Base-by-base conservation (phyloP, 441 rosid species). In the Adansonia rubrostipa region DNA sequence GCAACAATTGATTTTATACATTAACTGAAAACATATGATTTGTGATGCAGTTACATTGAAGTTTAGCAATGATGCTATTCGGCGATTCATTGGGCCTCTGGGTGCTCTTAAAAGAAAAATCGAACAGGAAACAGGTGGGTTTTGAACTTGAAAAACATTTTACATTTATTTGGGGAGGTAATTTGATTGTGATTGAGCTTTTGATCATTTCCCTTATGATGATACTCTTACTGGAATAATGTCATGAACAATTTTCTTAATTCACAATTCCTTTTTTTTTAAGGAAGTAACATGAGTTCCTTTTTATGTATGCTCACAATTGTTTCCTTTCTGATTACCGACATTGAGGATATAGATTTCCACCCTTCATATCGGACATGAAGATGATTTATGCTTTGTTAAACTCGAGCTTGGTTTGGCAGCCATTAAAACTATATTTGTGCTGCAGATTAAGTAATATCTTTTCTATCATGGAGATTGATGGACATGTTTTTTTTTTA, bases 111-210 rank as follows among this genome's bases (percentile, higher is more conserved):
- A 91, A 88, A 89, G 91, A 89, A 89, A 93, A 81, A 85, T 94
- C 83, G 99, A 96, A 87, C 93, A 91, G 84, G 97, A 96, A 88
- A 96, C 98, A 89, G 98, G 98, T 93, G 20, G 53, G 72, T 24
- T 53, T 64, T 65, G 80, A 72, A 75, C 77, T 53, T 83, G 54
- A 63, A 54, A 71, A 78, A 13, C 60, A 69, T 48, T 77, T 68
- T 68, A 22, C 64, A 60, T 66, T 63, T 64, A 62, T 6, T 45
- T 64, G 72, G 77, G 17, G 47, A 15, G 51, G 33, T 64, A 13
- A 40, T 62, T 72, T 51, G 70, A n/a, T 58, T 77, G 20, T 33
- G 53, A 63, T 36, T 54, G 15, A 54, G n/a, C 54, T 54, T 44
- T 62, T 61, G 20, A 62, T 20, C 51, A n/a, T 54, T 73, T 64